Evolutionary conservation across 257 asterid species (phyloP), one percentile per base, ranked within the genome.

Genomic region (Capsicum chinense): DNA sequence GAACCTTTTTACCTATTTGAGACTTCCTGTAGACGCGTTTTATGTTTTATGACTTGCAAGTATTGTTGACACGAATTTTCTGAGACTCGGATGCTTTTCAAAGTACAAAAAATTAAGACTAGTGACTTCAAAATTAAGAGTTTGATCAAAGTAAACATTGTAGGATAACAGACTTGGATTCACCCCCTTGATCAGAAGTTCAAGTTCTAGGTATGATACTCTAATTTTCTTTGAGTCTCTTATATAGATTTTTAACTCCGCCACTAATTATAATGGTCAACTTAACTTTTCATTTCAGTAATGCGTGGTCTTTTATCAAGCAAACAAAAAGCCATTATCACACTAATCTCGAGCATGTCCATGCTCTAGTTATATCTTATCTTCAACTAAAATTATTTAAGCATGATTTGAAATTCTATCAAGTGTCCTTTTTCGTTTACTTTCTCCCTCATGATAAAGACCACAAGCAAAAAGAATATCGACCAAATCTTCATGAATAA

Each of bases 381-480:
- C 39, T 71, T 71, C 42, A 4, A 47, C 3, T 8, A 39, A 73
- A 68, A 73, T 19, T 48, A 73, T 73, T 73, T 52, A 48, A 48
- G 57, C 58, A 73, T 73, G 80, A 73, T 73, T 73, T 73, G 59
- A 13, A 5, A 64, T 64, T 64, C 57, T 17, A n/a, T 17, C 17
- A 70, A 44, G 57, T 42, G 14, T 14, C 6, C 11, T 35, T 14
- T 14, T 14, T 13, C 16, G 14, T 70, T 17, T 50, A 73, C 58
- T 73, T 73, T 73, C 59, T 73, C 59, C 47, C 59, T 73, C 42
- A 16, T 68, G 54, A 68, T 69, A 69, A 69, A 69, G 33, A 69
- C 56, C 78, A 39, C 78, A 69, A 69, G 33, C 56, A 69, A 69
- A 39, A 69, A 16, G 56, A 69, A 69, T 39, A 69, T 69, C 54